Evolutionary conservation across 371 early-diverging fungal species (phyloP).

Genomic region (Catenaria anguillulae): DNA sequence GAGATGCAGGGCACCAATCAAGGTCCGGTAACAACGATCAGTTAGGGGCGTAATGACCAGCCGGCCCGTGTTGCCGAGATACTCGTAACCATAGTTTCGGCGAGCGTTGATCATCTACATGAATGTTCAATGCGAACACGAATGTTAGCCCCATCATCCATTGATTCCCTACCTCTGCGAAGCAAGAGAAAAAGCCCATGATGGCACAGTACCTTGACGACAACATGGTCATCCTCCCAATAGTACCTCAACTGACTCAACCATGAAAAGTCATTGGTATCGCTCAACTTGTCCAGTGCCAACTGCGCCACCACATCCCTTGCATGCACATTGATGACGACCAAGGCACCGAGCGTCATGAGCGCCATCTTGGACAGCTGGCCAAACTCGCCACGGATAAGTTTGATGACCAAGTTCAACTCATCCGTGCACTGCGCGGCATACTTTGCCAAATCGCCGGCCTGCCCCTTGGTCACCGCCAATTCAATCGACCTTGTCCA

Average conservation of each 20-base stretch:
- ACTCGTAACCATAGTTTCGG: constrained; percentile 36
- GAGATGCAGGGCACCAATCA: constrained; percentile 39
- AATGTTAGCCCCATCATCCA: no score
- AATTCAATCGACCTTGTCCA: constrained; percentile 23
- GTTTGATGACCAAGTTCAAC: constrained; percentile 29
- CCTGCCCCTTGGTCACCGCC: constrained; percentile 32
- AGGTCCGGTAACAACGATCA: constrained; percentile 34
- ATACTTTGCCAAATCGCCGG: neutral
- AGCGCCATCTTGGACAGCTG: constrained; percentile 30
- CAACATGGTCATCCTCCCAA: constrained; percentile 28
- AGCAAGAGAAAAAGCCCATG: no score
- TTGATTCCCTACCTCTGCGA: no score
- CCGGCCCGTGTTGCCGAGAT: constrained; percentile 37
- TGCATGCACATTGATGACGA: constrained; percentile 39
- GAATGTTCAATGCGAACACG: constrained; percentile 28
- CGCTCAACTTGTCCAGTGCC: constrained; percentile 21
- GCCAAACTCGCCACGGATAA: constrained; percentile 25
- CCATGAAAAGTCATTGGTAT: constrained; percentile 42
- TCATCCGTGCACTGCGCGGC: constrained; percentile 23
- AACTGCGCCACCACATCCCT: constrained; percentile 36
- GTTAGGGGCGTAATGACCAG: constrained; percentile 40
- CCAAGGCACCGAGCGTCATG: constrained; percentile 32
- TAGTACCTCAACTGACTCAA: constrained; percentile 42
- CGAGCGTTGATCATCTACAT: constrained; percentile 40
- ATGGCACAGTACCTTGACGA: no score